Conservation (phyloP, 2,329 filamentous ascomycete genomes). For the Tolypocladium tropicale region DNA sequence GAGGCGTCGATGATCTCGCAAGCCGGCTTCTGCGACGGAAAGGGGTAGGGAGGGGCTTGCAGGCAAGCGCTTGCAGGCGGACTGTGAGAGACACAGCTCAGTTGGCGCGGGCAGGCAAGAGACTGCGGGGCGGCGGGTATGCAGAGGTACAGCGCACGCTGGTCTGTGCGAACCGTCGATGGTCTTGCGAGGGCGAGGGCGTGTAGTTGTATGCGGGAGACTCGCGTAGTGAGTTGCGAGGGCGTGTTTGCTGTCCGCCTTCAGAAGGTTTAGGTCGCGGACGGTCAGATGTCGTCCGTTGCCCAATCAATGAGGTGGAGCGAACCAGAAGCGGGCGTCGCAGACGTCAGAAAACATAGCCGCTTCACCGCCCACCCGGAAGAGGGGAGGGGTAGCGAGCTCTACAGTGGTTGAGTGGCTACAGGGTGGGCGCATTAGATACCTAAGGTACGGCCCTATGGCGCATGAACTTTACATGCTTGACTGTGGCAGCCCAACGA, state of each 20-base stretch:
- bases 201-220: neutral
- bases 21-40: neutral
- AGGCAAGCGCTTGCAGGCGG: neutral
- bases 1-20: neutral
- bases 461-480: neutral
- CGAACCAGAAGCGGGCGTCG: neutral
- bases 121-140: neutral
- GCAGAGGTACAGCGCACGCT: neutral
- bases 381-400: neutral
- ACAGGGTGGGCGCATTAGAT: neutral
- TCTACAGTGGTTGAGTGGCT: neutral
- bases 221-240: neutral
- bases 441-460: neutral
- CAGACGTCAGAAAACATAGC: neutral
- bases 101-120: neutral
- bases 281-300: neutral
- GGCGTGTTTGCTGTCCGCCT: neutral
- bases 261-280: neutral
- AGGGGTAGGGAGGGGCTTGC: neutral
- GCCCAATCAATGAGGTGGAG: neutral
- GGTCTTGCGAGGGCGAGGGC: neutral
- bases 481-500: neutral
- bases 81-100: neutral
- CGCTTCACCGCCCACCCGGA: neutral
- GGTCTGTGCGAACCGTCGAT: neutral